Evolutionary conservation across 2,329 filamentous ascomycete species (phyloP).

Genomic region (Stagonosporopsis rhizophila): DNA sequence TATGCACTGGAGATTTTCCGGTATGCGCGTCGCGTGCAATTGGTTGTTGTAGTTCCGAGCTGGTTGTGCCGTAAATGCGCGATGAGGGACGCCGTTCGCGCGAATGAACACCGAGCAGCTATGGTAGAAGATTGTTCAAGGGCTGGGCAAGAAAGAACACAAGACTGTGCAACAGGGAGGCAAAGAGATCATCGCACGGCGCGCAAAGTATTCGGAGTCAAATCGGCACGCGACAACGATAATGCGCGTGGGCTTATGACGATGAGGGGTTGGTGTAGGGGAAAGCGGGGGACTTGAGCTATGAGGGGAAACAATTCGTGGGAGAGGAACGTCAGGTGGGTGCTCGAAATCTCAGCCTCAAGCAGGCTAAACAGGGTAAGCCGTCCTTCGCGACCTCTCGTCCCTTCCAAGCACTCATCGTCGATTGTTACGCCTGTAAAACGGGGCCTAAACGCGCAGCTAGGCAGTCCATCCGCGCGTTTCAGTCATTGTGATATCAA

Average conservation of each 20-base stretch:
- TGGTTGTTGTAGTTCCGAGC: slow-evolving; percentile 21
- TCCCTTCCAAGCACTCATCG: slow-evolving; percentile 16
- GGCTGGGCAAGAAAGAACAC: slow-evolving; percentile 23
- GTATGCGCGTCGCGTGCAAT: slow-evolving; percentile 22
- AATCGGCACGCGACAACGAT: slow-evolving; percentile 33
- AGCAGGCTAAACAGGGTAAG: slow-evolving; percentile 26
- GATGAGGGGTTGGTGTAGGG: slow-evolving; percentile 34
- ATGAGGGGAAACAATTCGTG: slow-evolving; percentile 22
- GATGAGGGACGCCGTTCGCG: slow-evolving; percentile 23
- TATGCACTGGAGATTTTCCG: slow-evolving; percentile 18
- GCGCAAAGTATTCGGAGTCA: slow-evolving; percentile 28
- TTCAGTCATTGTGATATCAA: slow-evolving; percentile 34
- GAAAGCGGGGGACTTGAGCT: slow-evolving; percentile 30
- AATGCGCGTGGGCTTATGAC: slow-evolving; percentile 34
- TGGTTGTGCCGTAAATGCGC: slow-evolving; percentile 27
- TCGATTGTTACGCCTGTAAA: slow-evolving; percentile 17
- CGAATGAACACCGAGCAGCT: slow-evolving; percentile 29
- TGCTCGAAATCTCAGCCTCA: slow-evolving; percentile 34
- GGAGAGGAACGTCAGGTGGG: slow-evolving; percentile 31
- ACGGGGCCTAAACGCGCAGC: slow-evolving; percentile 15
- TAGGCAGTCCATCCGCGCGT: slow-evolving; percentile 30
- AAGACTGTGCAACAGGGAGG: slow-evolving; percentile 20
- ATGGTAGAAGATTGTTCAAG: slow-evolving; percentile 20
- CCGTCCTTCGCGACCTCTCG: slow-evolving; percentile 21
- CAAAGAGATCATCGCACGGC: slow-evolving; percentile 27